A percentile compares a stretch with the other conserved stretches of the same genome.
Conservation (phyloP, 179 eudicot species). For the Nepenthes alata region DNA sequence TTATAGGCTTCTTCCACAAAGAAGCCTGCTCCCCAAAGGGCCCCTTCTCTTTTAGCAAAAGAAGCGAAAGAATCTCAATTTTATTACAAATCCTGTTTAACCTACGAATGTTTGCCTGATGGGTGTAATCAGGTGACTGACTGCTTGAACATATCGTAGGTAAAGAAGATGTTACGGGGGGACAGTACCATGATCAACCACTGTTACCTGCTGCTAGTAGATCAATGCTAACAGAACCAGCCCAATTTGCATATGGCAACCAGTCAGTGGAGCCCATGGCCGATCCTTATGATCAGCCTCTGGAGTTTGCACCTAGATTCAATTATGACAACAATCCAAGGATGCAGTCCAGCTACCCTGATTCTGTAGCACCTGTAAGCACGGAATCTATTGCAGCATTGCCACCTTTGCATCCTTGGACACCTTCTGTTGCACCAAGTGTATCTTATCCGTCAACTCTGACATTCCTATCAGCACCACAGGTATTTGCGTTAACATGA, state of each 20-base stretch:
- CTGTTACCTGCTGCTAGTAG: constrained; percentile 30
- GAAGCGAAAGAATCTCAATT: no score
- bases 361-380: constrained; percentile 27
- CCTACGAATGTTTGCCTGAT: neutral
- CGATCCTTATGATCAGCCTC: constrained; percentile 59
- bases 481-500: constrained; percentile 31
- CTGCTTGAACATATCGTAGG: constrained; percentile 38
- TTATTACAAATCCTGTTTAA: neutral
- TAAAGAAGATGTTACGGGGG: constrained; percentile 32
- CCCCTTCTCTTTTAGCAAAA: no score
- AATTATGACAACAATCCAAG: constrained; percentile 38
- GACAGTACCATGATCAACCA: constrained; percentile 36
- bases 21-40: no score
- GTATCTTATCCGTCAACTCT: constrained; percentile 48
- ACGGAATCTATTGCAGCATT: constrained; percentile 23
- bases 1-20: no score
- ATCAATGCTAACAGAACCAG: constrained; percentile 30
- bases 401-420: constrained; percentile 53
- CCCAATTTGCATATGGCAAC: constrained; percentile 25
- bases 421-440: constrained; percentile 36
- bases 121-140: neutral
- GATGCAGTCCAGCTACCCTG: constrained; percentile 33
- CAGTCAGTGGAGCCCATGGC: constrained; percentile 5
- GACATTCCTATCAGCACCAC: constrained; percentile 39
- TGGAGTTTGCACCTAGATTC: constrained; percentile 51